These are phyloP conservation scores for Mucor racemosus DNA, from an alignment of 371 early-diverging fungal genomes.

Conservation along the genomic window DNA sequence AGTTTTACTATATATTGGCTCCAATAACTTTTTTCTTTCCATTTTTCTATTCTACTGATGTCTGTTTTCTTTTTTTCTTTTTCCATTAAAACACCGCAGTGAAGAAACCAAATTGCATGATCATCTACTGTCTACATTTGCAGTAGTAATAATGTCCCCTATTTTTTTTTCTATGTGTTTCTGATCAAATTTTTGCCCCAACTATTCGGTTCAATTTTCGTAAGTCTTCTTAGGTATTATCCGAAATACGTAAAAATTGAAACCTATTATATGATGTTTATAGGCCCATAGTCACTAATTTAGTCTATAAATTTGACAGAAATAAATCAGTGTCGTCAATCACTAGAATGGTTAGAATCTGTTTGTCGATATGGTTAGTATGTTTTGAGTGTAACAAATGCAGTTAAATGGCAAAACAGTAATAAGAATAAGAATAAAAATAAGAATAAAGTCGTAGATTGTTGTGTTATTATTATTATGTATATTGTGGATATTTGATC, in stretches of 20 bases:
- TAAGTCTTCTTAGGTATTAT: too few species aligned
- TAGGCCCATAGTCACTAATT: not conserved
- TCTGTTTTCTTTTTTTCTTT: not conserved
- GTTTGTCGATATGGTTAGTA: not conserved
- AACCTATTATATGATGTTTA: not conserved
- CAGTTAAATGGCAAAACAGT: not conserved
- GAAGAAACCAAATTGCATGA: not conserved
- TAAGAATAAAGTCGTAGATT: not conserved
- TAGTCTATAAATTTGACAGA: conserved; percentile 1
- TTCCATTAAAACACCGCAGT: not conserved
- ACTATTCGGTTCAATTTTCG: too few species aligned
- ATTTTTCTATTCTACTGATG: not conserved
- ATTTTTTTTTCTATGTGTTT: not conserved
- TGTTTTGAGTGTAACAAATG: not conserved
- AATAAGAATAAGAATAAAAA: not conserved
- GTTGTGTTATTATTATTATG: too few species aligned
- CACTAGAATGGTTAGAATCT: not conserved
- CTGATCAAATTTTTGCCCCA: not conserved
- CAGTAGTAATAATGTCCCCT: not conserved
- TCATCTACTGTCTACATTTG: not conserved
- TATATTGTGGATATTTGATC: too few species aligned
- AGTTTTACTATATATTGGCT: too few species aligned
- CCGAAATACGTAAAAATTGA: not conserved
- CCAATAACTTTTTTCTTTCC: not conserved
- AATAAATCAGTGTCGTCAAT: conserved; percentile 2